Conservation (phyloP, 441 rosid species). For the Erysimum pusillum region DNA sequence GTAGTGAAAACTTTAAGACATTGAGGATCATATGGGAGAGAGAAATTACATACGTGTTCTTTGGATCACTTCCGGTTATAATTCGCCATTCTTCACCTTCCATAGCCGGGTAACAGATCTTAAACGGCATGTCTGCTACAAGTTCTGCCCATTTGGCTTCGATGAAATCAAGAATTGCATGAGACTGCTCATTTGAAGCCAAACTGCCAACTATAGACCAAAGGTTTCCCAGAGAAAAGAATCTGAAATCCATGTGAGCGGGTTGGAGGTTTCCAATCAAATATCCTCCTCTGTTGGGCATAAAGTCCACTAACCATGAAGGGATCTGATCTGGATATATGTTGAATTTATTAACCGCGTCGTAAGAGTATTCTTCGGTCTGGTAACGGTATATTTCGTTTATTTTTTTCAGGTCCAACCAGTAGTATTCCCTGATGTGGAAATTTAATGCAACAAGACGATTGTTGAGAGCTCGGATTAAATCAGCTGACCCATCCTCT, state of each 20-base stretch:
- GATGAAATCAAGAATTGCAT: constrained; percentile 73
- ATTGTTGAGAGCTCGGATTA: constrained; percentile 75
- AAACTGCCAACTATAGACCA: constrained; percentile 75
- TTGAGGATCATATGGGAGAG: constrained; percentile 14
- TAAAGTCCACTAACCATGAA: constrained; percentile 81
- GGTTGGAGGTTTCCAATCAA: constrained; percentile 86
- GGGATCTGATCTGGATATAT: constrained; percentile 90
- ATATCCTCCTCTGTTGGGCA: constrained; percentile 79
- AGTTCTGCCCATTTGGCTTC: constrained; percentile 79
- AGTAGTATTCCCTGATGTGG: constrained; percentile 90
- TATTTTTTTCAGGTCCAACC: constrained; percentile 74
- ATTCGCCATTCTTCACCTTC: constrained; percentile 86
- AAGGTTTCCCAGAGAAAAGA: constrained; percentile 81
- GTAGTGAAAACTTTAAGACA: not conserved
- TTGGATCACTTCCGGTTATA: constrained; percentile 82
- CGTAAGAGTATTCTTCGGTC: constrained; percentile 88
- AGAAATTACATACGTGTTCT: constrained; percentile 73
- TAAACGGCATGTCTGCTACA: constrained; percentile 80
- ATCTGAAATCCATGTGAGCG: constrained; percentile 87
- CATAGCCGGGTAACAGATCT: constrained; percentile 78
- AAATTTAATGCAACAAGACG: constrained; percentile 87
- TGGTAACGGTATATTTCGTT: constrained; percentile 81
- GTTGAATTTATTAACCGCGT: constrained; percentile 90
- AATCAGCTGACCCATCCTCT: constrained; percentile 86
- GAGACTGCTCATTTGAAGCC: constrained; percentile 72